Conservation (phyloP, 148 eudicot genomes). For the Polygonum aviculare region DNA sequence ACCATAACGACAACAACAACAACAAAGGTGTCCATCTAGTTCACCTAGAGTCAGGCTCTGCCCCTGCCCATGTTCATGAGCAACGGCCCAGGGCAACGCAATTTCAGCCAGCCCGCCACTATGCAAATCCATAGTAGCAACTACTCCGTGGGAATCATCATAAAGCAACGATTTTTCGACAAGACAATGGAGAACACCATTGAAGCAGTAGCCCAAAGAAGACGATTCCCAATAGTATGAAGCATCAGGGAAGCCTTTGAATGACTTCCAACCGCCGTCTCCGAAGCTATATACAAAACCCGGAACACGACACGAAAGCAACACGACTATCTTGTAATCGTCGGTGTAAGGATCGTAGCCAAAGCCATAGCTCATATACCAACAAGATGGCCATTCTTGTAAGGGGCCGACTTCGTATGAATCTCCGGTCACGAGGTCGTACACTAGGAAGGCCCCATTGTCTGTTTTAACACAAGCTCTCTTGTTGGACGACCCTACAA, state of each 20-base stretch:
- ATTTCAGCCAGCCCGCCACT: not conserved
- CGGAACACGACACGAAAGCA: not conserved
- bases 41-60: too few species aligned
- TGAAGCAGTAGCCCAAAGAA: too few species aligned
- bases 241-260: not conserved
- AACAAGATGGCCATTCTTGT: too few species aligned
- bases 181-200: not conserved
- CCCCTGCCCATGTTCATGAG: too few species aligned
- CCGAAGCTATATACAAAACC: not conserved
- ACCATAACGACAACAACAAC: too few species aligned
- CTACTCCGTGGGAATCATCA: too few species aligned
- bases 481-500: too few species aligned
- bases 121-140: not conserved
- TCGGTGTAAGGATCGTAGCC: not conserved
- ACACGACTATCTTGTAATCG: not conserved
- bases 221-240: not conserved
- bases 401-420: not conserved
- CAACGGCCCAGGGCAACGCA: too few species aligned
- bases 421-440: not conserved
- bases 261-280: not conserved
- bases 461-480: too few species aligned
- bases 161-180: too few species aligned
- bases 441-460: not conserved
- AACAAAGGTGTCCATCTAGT: not conserved
- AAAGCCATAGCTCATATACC: not conserved